Evolutionary conservation across 352 stramenopile genomes (phyloP).

Genomic region (Globisporangium uncinulatum): DNA sequence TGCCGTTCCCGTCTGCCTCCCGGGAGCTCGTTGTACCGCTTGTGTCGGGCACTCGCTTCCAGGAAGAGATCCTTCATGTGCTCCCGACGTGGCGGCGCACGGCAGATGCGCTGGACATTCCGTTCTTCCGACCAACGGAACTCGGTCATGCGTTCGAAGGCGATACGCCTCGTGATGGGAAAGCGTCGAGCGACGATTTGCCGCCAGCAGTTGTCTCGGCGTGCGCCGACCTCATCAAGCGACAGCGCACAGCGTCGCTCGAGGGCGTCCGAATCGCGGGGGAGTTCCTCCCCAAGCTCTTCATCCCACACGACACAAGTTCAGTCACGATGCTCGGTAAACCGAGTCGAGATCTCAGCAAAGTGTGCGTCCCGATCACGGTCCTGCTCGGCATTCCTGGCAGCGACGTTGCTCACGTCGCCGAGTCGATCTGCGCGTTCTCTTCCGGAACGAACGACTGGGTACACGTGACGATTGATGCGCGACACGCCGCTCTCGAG

Average conservation of each 20-base stretch:
- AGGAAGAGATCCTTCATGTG: slow-evolving; percentile 53
- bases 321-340: slow-evolving; percentile 32
- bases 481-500: slow-evolving; percentile 17
- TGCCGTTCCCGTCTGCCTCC: slow-evolving; percentile 29
- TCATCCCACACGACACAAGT: slow-evolving; percentile 51
- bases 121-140: slow-evolving; percentile 50
- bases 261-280: slow-evolving; percentile 21
- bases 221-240: slow-evolving; percentile 23
- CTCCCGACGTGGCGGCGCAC: slow-evolving; percentile 54
- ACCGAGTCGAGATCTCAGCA: slow-evolving; percentile 22
- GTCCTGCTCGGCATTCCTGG: slow-evolving; percentile 62
- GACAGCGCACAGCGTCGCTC: slow-evolving; percentile 13
- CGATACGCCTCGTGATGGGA: slow-evolving; percentile 30
- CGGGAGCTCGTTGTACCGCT: slow-evolving; percentile 43
- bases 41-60: slow-evolving; percentile 53
- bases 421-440: slow-evolving; percentile 38
- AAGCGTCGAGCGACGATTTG: slow-evolving; percentile 11
- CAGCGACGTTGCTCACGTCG: slow-evolving; percentile 34
- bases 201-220: slow-evolving; percentile 6
- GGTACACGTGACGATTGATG: slow-evolving; percentile 31
- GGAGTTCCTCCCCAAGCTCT: slow-evolving; percentile 43
- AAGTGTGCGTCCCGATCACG: slow-evolving; percentile 45
- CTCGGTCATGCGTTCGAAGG: slow-evolving; percentile 30
- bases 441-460: slow-evolving; percentile 39
- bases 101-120: slow-evolving; percentile 31